Evolutionary conservation across 805 yeast genomes (phyloP).

Genomic region (Myxozyma geophila): DNA sequence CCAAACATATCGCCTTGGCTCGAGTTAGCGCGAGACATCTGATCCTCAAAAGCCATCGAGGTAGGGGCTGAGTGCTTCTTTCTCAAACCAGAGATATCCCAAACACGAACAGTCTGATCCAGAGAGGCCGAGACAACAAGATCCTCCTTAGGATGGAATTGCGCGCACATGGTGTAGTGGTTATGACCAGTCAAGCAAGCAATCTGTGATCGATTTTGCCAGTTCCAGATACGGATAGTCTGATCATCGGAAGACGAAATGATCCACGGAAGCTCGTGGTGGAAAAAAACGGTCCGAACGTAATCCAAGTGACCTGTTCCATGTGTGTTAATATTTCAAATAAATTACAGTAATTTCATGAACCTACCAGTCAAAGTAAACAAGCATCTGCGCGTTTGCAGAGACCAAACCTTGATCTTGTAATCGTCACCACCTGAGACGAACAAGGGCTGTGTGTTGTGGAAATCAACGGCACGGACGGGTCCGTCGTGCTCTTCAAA

Average conservation of each 20-base stretch:
- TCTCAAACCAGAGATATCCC: constrained; percentile 96
- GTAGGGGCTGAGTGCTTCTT: constrained; percentile 88
- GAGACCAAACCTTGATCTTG: constrained; percentile 93
- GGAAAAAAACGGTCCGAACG: constrained; percentile 92
- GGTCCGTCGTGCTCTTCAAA: constrained; percentile 99
- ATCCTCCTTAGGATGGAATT: constrained; percentile 95
- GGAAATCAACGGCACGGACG: constrained; percentile 92
- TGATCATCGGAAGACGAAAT: constrained; percentile 96
- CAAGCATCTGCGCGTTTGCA: constrained; percentile 85
- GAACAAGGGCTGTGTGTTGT: constrained; percentile 96
- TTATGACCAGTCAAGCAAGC: constrained; percentile 98
- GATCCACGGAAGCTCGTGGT: constrained; percentile 96
- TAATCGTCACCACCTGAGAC: constrained; percentile 98
- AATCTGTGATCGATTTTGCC: constrained; percentile 98
- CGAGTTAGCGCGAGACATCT: constrained; percentile 58
- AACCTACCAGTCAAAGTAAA: constrained; percentile 66
- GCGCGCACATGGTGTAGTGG: constrained; percentile 98
- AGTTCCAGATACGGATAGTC: constrained; percentile 98
- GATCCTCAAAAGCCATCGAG: constrained; percentile 48
- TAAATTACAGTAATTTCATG: background rate
- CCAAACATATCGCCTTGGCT: constrained; percentile 75
- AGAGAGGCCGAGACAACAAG: constrained; percentile 92
- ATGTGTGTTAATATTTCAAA: background rate
- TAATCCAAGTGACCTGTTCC: constrained; percentile 87
- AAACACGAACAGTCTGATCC: constrained; percentile 98